Evolutionary conservation across 768 basidiomycete genomes (phyloP).

Genomic region (Pleurotus djamor): DNA sequence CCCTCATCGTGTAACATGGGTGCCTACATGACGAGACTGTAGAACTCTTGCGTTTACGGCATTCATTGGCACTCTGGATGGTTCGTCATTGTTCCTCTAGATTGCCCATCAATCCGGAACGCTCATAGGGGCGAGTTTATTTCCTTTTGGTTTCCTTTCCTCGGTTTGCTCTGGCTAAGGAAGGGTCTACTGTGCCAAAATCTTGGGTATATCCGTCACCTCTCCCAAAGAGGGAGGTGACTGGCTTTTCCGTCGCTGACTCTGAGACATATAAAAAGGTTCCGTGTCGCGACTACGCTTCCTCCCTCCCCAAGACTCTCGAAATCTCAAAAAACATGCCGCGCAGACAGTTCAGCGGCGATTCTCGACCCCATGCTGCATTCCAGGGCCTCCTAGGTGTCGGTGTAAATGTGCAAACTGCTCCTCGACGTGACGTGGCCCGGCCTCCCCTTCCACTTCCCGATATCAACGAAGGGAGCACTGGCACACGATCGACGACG

Average conservation of each 20-base stretch:
- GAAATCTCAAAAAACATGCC: constrained; percentile 8
- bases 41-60: background rate
- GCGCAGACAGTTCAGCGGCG: background rate
- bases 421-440: constrained; percentile 3
- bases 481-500: constrained; percentile 1
- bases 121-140: background rate
- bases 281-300: background rate
- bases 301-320: background rate
- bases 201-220: background rate
- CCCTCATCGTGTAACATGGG: background rate
- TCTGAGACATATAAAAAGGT: constrained; percentile 3
- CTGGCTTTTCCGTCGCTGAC: constrained; percentile 6
- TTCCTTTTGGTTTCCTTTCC: constrained; percentile 5
- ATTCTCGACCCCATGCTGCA: background rate
- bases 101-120: background rate
- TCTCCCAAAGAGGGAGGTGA: background rate
- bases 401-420: constrained; percentile 3
- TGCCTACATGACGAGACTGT: background rate
- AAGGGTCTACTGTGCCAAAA: constrained; percentile 6
- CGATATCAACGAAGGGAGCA: constrained; percentile 2
- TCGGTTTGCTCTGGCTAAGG: constrained; percentile 2
- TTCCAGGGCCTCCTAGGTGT: constrained; percentile 6
- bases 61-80: background rate
- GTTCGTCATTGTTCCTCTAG: constrained; percentile 4
- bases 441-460: background rate